A percentile compares a stretch with the other conserved stretches of the same genome.
Evolutionary conservation across 2,329 filamentous ascomycete genomes (phyloP).

Genomic region (Drechslera avenae): DNA sequence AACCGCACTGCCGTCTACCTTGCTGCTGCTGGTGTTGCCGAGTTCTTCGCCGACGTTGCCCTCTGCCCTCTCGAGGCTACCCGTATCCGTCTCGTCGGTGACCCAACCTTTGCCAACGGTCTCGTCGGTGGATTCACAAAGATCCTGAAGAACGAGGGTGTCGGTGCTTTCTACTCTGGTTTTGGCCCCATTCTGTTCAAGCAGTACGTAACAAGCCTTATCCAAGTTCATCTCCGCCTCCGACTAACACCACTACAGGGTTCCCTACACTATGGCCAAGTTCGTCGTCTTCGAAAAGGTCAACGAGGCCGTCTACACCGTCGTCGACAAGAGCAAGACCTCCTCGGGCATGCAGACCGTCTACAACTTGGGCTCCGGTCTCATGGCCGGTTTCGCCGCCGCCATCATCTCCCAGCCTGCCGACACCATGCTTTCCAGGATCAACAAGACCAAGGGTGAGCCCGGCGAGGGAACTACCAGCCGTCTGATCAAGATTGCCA

Average conservation of each 20-base stretch:
- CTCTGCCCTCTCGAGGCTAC: constrained; percentile 92
- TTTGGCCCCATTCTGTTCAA: constrained; percentile 67
- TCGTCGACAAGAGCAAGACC: constrained; percentile 71
- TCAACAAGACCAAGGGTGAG: constrained; percentile 91
- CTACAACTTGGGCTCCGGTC: constrained; percentile 83
- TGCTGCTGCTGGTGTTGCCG: constrained; percentile 64
- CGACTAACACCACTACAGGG: constrained; percentile 56
- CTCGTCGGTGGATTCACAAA: constrained; percentile 80
- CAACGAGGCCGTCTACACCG: constrained; percentile 71
- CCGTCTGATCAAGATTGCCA: constrained; percentile 85
- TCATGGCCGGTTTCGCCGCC: constrained; percentile 85
- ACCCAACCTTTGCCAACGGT: constrained; percentile 83
- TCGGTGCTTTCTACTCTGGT: constrained; percentile 87
- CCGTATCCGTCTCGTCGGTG: constrained; percentile 89
- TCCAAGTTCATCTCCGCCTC: neutral
- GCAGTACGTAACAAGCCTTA: constrained; percentile 38
- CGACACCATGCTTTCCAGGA: constrained; percentile 93
- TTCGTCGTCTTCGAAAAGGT: constrained; percentile 95
- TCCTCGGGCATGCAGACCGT: constrained; percentile 73
- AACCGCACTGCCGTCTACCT: constrained; percentile 85
- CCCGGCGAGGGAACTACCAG: constrained; percentile 82
- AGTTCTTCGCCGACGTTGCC: constrained; percentile 76
- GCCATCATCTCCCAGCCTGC: constrained; percentile 87
- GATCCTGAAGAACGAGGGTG: constrained; percentile 81
- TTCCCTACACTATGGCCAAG: constrained; percentile 94